Percentiles rank a stretch among this genome's conserved stretches.
These are phyloP conservation scores for Talaromyces liani DNA, from an alignment of 495 filamentous ascomycete genomes.

Conservation along the genomic window DNA sequence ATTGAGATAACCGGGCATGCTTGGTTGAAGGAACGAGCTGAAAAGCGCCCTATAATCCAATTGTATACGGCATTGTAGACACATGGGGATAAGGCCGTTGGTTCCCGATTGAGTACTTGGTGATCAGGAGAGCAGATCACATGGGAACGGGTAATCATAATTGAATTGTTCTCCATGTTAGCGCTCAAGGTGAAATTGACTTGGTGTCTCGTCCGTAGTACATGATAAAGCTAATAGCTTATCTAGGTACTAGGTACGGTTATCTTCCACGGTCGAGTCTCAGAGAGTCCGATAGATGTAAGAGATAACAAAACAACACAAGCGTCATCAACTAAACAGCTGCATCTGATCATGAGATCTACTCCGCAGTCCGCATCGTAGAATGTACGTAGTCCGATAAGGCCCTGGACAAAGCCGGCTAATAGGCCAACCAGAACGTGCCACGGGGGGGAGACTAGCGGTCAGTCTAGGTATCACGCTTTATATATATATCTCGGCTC, in stretches of 20 bases:
- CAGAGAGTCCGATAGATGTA: neutral
- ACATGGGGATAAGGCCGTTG: no score
- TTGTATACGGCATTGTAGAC: no score
- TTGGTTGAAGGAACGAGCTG: neutral
- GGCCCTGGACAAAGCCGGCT: neutral
- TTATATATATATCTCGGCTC: neutral
- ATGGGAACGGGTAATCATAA: neutral
- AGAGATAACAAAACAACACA: neutral
- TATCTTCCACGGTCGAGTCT: neutral
- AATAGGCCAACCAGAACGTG: neutral
- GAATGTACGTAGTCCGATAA: neutral
- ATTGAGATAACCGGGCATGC: constrained; percentile 3
- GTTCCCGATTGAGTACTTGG: no score
- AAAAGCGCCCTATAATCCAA: neutral
- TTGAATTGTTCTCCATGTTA: neutral
- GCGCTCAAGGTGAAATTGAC: neutral
- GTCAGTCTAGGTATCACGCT: neutral
- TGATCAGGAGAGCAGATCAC: neutral
- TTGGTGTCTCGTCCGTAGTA: neutral
- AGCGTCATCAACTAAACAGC: neutral
- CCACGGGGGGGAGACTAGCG: neutral
- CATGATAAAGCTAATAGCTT: neutral
- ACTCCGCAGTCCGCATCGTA: neutral
- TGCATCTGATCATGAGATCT: neutral
- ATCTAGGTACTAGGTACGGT: neutral